Base-by-base conservation (phyloP, 805 yeast species). In the Saccharomycopsis malanga region DNA sequence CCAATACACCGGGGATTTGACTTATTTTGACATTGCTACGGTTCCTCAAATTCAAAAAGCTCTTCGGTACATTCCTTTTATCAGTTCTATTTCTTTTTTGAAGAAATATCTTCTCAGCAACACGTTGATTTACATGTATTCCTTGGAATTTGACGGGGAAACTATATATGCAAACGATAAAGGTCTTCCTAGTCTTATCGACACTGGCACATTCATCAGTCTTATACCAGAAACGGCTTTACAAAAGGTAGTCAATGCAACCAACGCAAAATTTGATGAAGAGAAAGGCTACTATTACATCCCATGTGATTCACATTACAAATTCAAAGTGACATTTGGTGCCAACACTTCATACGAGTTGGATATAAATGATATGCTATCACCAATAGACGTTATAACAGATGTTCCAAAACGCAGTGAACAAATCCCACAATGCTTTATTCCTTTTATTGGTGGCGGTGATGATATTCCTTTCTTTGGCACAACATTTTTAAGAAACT, bases 1-100 rank as follows among this genome's bases (percentile, higher is more conserved):
- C 36, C 81, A 81, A 62, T 81, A 76, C 59, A 45, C 61, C 0
- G 87, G 87, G n/a, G 54, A 61, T 30, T 59, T 81, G 35, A 61
- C 68, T 25, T 62, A 76, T 1, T 58, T 81, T 5, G 81, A 83
- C 21, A 54, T 77, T 34, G 66, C 75, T 48, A 77, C 22, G 34
- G 22, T 29, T 4, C 44, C 44, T 12, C 21, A 9, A n/a, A 27
- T 24, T 25, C 34, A 20, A n/a, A 40, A 40, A 27, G 44, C 15
- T 17, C 36, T 32, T 5, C 9, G 15, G 15, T 32, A 32, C 36
- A 10, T 32, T n/a, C 36, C 36, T 32, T 32, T 32, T 18, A 9
- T 32, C 17, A 32, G 15, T 14, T 32, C 22, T 23, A n/a, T 29
- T 25, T 7, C 32, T 15, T 15, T 12, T 15, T 9, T 41, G 15